These are phyloP conservation scores for Arthrobotrys sphaeroides DNA, from an alignment of 2,329 filamentous ascomycete species.

Conservation along the genomic window DNA sequence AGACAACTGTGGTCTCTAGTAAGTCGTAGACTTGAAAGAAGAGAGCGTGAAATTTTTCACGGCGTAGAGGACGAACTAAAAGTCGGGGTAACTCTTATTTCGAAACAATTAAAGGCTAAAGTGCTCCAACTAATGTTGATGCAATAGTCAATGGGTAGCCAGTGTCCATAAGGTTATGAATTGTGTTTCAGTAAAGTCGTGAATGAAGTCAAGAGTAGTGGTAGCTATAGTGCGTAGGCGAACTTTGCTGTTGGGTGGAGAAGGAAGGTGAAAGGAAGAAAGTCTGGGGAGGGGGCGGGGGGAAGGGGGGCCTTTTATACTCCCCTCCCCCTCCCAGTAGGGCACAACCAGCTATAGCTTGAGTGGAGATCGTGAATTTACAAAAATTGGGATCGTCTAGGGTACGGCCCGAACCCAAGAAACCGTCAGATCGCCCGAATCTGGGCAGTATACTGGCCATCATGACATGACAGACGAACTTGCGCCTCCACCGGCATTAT, in stretches of 20 bases:
- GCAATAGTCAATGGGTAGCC: neutral
- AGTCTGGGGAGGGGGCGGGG: neutral
- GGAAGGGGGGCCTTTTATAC: constrained; percentile 27
- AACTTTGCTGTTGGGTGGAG: neutral
- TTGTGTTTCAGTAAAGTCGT: constrained; percentile 15
- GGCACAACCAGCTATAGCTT: neutral
- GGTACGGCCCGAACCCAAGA: neutral
- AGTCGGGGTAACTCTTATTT: neutral
- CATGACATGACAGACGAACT: constrained; percentile 3
- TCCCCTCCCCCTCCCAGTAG: neutral
- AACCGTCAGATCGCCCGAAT: neutral
- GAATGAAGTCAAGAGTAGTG: constrained; percentile 4
- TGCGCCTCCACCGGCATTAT: neutral
- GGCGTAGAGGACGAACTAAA: neutral
- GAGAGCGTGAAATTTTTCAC: neutral
- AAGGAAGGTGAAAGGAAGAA: neutral
- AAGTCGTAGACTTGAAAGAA: neutral
- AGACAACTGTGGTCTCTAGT: neutral
- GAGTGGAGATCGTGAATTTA: neutral
- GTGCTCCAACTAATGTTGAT: constrained; percentile 18
- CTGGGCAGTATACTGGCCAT: neutral
- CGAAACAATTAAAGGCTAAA: constrained; percentile 24
- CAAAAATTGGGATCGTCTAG: neutral
- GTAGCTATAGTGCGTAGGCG: neutral
- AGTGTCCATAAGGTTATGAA: constrained; percentile 36